Evolutionary conservation across 1,139 yeast species (phyloP), one percentile per base, ranked within the genome.

Genomic region (Zygotorulaspora mrakii): DNA sequence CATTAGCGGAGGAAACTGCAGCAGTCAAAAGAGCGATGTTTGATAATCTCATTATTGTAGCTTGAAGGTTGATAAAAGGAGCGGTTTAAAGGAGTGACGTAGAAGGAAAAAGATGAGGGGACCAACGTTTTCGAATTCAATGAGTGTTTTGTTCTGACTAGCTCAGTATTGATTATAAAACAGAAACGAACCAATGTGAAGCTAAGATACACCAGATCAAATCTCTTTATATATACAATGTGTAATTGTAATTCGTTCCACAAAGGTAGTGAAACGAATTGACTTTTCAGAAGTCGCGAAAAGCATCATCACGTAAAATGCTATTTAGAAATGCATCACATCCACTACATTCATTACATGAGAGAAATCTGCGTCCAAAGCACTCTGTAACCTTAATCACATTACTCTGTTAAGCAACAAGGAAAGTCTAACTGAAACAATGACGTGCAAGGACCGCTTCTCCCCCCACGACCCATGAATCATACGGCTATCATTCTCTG

Each of bases 1-100:
- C 67, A 30, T 65, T 67, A 37, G 64, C 67, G n/a, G 61, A 29
- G 17, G 56, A 66, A 33, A 48, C 33, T 22, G 60, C 43, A 29
- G 62, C 57, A 22, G 64, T 57, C 25, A 62, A 46, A 37, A 60
- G 52, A 23, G 62, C 49, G 22, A 61, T 34, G n/a, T 45, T 46
- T 27, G 59, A 47, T 12, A 55, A 42, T 42, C 53, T 55, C 62
- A 57, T 57, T 25, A 1, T 43, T 9, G 7, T 10, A 25, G 23
- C 17, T 11, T 25, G 14, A 22, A 28, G 28, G 26, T 23, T 13
- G 29, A 18, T 30, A 35, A 39, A 28, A 30, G 39, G 33, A 26
- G 20, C 18, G 9, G 28, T 11, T 23, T 20, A 20, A 33, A 33
- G 22, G 34, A 18, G 23, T 27, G 36, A 28, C 9, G n/a, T n/a